These are phyloP conservation scores for Camellia oleifera DNA, from an alignment of 179 eudicot genomes.

Conservation along the genomic window DNA sequence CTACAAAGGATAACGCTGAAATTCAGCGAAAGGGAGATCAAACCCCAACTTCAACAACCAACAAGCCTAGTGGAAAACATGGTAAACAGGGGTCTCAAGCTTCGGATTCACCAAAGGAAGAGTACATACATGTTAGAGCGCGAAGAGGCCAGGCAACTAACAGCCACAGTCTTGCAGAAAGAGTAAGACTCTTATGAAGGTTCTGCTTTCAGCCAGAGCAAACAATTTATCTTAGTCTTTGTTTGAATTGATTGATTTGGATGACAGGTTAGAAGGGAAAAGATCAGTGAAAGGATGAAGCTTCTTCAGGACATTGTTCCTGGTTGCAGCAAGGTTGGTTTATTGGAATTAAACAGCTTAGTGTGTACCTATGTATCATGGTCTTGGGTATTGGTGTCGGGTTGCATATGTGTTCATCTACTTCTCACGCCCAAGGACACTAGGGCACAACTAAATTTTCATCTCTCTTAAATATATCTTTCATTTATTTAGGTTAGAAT, in stretches of 20 bases:
- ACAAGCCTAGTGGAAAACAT: slow-evolving; percentile 56
- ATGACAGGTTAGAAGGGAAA: slow-evolving; percentile 90
- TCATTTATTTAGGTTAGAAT: too few species aligned
- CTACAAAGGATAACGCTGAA: slow-evolving; percentile 35
- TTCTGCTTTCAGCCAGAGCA: background rate
- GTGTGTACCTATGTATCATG: background rate
- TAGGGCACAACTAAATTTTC: too few species aligned
- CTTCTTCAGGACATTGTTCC: slow-evolving; percentile 99
- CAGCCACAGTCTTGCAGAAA: slow-evolving; percentile 99
- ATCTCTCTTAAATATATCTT: too few species aligned
- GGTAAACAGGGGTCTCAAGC: slow-evolving; percentile 68
- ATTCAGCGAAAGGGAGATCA: slow-evolving; percentile 47
- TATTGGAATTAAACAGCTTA: slow-evolving; percentile 7
- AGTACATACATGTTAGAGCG: slow-evolving; percentile 91
- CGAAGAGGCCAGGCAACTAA: slow-evolving; percentile 99
- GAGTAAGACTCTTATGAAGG: slow-evolving; percentile 43
- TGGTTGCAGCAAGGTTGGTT: slow-evolving; percentile 90
- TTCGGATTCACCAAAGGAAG: slow-evolving; percentile 72
- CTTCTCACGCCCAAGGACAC: too few species aligned
- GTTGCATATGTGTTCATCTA: too few species aligned
- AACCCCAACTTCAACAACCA: slow-evolving; percentile 38
- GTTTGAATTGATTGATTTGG: slow-evolving; percentile 17
- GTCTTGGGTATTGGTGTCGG: too few species aligned
- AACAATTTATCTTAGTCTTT: background rate
- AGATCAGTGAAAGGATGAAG: slow-evolving; percentile 99